A percentile compares a stretch with the other conserved stretches of the same genome.
Evolutionary conservation across 495 filamentous ascomycete genomes (phyloP).

Genomic region (Tuber aestivum): DNA sequence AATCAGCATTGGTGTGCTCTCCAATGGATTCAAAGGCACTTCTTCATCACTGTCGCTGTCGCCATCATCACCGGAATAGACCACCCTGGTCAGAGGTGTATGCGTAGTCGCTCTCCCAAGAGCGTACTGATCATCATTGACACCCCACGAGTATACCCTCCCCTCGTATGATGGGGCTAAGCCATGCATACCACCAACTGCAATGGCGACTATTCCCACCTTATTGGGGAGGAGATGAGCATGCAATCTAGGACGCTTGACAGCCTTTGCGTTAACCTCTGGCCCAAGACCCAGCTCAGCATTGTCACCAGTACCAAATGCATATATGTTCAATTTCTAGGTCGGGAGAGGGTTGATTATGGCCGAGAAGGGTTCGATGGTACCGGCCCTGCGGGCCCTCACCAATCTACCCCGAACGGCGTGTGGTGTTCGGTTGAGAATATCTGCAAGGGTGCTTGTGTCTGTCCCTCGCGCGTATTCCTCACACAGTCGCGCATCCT

Average conservation of each 20-base stretch:
- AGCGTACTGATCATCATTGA: conserved; percentile 48
- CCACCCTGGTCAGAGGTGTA: no score
- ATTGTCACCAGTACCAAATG: conserved; percentile 61
- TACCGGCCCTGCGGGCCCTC: no score
- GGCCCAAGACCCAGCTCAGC: conserved; percentile 64
- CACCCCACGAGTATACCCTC: conserved; percentile 56
- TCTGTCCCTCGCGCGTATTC: no score
- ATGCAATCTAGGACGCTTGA: conserved; percentile 64
- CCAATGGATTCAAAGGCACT: no score
- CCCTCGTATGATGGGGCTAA: conserved; percentile 60
- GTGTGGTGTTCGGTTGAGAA: no score
- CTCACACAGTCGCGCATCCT: no score
- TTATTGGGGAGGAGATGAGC: conserved; percentile 52
- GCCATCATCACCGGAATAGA: no score
- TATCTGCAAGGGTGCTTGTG: no score
- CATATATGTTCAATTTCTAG: conserved; percentile 56
- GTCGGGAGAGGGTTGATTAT: conserved; percentile 34
- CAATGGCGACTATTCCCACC: conserved; percentile 59
- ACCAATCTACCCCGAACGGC: no score
- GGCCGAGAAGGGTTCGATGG: no score
- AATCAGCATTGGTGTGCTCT: no score
- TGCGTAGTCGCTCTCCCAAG: conserved; percentile 50
- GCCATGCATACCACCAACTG: conserved; percentile 62
- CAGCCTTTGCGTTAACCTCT: conserved; percentile 53
- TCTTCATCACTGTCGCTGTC: no score